A percentile compares a stretch with the other conserved stretches of the same genome.
Evolutionary conservation across 352 stramenopile species (phyloP).

Genomic region (Globisporangium ultimum): DNA sequence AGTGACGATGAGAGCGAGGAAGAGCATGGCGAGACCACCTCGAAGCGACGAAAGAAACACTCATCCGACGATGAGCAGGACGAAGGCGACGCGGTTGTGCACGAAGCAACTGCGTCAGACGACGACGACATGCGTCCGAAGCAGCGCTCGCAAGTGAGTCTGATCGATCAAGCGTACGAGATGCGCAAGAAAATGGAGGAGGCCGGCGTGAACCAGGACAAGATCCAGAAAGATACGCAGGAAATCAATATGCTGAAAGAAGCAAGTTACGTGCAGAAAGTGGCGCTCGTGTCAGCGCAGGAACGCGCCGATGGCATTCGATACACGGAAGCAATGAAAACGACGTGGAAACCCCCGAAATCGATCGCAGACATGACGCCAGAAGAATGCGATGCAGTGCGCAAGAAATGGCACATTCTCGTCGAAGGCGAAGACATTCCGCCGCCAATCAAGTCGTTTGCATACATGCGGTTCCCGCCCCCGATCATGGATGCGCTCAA

Average conservation of each 20-base stretch:
- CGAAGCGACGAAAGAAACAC: conserved; percentile 8
- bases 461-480: conserved; percentile 96
- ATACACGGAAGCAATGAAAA: conserved; percentile 90
- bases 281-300: conserved; percentile 90
- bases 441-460: conserved; percentile 96
- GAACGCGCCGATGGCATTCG: conserved; percentile 91
- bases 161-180: conserved; percentile 82
- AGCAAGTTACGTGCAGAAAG: conserved; percentile 95
- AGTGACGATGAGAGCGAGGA: conserved; percentile 17
- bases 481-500: conserved; percentile 91
- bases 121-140: conserved; percentile 12
- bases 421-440: conserved; percentile 95
- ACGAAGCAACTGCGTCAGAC: conserved; percentile 9
- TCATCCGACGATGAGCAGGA: conserved; percentile 5
- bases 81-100: conserved; percentile 6
- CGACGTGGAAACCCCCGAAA: conserved; percentile 89
- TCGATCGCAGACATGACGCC: conserved; percentile 86
- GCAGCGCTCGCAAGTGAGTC: conserved; percentile 61
- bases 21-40: conserved; percentile 2
- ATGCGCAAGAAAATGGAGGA: conserved; percentile 77
- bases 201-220: conserved; percentile 74
- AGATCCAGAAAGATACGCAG: conserved; percentile 75
- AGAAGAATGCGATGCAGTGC: conserved; percentile 87
- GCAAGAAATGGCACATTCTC: conserved; percentile 98
- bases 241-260: conserved; percentile 95